Base-by-base conservation (phyloP, 1,284 basidiomycete genomes). In the Marasmius sp. region DNA sequence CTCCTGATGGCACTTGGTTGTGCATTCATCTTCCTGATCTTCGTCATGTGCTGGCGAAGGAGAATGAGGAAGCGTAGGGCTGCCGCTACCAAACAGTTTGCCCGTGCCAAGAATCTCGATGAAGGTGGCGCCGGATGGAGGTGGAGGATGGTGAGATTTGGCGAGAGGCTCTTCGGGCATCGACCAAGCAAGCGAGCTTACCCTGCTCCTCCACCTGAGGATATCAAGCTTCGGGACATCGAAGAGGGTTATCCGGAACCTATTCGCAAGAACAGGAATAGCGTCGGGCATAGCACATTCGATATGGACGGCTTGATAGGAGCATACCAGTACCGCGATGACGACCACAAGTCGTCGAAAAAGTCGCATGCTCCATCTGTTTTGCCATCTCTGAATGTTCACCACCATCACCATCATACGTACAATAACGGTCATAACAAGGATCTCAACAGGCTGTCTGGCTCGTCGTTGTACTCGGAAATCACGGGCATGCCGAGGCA, bases 1-100 rank as follows among this genome's bases (percentile, higher is more conserved):
- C 78, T 92, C 47, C 81, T 93, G 62, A 92, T 93, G 88, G 79
- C 87, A 0, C 81, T 92, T 37, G 91, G 91, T 7, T 91, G 89
- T 70, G 85, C 87, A 11, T 88, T 91, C 74, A 87, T 93, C 72
- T 89, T 92, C 71, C 62, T 92, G 43, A 73, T 84, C 47, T 70
- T 91, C 64, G 67, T 93, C 60, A 80, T 85, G 75, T 80, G 80
- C 67, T 92, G 86, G 85, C 85, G 92, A 45, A 81, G 89, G 36
- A 84, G 83, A 47, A 85, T 85, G 48, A 84, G 86, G 71, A 87
- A 86, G 69, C 81, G 83, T 69, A 85, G 91, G 22, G 84, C 82
- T 14, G 80, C 88, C 69, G 77, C 77, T 48, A 94, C 92, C 1
- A 82, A 80, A 14, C 76, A 75, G 66, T 92, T 92, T 71, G 91